Base-by-base conservation (phyloP, 345 rosid genomes). In the Theobroma cacao region DNA sequence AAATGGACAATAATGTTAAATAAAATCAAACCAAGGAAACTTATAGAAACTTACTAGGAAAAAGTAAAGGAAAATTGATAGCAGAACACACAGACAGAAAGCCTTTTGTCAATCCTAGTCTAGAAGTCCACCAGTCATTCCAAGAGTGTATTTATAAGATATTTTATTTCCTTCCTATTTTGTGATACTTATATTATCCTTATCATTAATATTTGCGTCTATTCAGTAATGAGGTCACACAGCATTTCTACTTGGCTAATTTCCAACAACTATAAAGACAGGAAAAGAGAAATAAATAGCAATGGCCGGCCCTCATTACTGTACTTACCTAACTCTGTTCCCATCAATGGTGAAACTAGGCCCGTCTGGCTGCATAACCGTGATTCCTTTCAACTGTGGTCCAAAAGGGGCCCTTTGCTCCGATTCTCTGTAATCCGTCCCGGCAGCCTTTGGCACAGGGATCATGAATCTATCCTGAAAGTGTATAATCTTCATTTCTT, bases 371-470 rank as follows among this genome's bases (percentile, higher is more conserved):
- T 85, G 86, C 24, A 78, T 80, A 30, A 87, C 69, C 4, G 77
- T 28, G 72, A 85, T 80, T 9, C 72, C 65, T 15, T 81, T 85
- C 77, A 84, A 43, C 11, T 33, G 33, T 7, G 75, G 75, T 30
- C 63, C 67, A 38, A 77, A 77, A 1, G 82, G 86, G 0, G 78
- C 78, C 45, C 60, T 67, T 20, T 77, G 83, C 79, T 60, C 6
- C 0, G 88, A 85, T 61, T 43, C 86, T 73, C 90, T 85, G 58
- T 75, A 83, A 3, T 87, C 90, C 7, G 90, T 87, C 15, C 84
- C 85, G 7, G 69, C 78, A 1, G 84, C 81, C 58, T 87, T 85
- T 0, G 90, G 90, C 3, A 85, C 77, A 1, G 86, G 86, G 7
- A 83, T 79, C 6, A 43, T 68, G 2, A 24, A 1, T 36, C 86